These are phyloP conservation scores for Parasitella parasitica DNA, from an alignment of 371 early-diverging fungal genomes.

Conservation along the genomic window DNA sequence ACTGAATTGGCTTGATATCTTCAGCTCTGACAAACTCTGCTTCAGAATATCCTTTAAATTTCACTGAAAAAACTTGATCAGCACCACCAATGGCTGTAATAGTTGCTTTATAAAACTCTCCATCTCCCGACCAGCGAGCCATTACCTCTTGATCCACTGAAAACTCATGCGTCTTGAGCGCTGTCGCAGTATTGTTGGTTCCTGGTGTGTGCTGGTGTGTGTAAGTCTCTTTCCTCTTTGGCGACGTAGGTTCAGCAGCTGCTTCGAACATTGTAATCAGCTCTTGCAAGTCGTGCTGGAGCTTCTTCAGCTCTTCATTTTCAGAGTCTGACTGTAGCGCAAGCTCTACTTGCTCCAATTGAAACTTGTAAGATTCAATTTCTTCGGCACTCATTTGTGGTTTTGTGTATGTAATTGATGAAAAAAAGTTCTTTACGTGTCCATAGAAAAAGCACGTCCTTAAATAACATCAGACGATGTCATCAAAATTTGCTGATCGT, in stretches of 20 bases:
- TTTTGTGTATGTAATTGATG: neutral
- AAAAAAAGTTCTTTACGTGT: too few relatives aligned
- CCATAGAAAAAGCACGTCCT: neutral
- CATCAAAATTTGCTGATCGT: too few relatives aligned
- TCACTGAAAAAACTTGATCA: conserved; percentile 67
- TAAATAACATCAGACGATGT: too few relatives aligned
- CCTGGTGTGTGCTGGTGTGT: neutral
- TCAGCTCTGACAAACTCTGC: conserved; percentile 56
- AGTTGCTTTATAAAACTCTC: conserved; percentile 72
- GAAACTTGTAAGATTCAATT: conserved; percentile 64
- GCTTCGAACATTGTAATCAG: conserved; percentile 64
- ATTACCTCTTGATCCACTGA: conserved; percentile 64
- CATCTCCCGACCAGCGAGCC: conserved; percentile 69
- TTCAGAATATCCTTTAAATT: conserved; percentile 62
- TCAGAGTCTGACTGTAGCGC: conserved; percentile 67
- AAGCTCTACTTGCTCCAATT: conserved; percentile 74
- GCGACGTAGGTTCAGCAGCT: conserved; percentile 17
- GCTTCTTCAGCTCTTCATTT: conserved; percentile 69
- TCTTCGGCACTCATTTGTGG: conserved; percentile 46
- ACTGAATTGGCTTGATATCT: conserved; percentile 55
- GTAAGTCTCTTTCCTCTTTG: conserved; percentile 17
- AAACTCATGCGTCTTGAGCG: conserved; percentile 33
- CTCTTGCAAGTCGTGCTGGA: conserved; percentile 69
- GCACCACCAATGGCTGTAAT: conserved; percentile 67
- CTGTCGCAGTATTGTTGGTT: conserved; percentile 13